phyloP scores from a whole-genome alignment of 257 asterid species.

The Echium plantagineum region DNA sequence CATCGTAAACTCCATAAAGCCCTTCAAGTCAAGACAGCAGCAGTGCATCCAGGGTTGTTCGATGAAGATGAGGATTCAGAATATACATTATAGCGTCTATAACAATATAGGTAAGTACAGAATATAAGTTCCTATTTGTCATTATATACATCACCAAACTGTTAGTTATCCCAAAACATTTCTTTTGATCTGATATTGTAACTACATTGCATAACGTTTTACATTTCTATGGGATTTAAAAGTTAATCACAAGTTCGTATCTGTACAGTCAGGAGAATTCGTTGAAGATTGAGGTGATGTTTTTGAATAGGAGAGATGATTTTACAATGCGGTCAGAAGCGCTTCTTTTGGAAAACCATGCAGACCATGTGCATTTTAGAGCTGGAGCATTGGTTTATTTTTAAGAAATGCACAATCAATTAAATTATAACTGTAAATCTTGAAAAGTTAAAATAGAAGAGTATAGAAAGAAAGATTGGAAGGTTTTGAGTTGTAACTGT shows the following conservation, averaged over 20 bases:
- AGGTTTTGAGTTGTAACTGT: background rate
- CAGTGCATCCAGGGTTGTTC: constrained; percentile 50
- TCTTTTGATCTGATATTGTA: too few relatives aligned
- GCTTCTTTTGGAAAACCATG: background rate
- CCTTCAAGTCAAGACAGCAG: constrained; percentile 51
- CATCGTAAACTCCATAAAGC: constrained; percentile 75
- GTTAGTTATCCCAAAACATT: too few relatives aligned
- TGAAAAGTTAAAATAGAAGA: background rate
- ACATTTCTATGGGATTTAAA: too few relatives aligned
- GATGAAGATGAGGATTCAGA: constrained; percentile 22
- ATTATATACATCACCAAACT: too few relatives aligned
- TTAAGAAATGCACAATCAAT: background rate
- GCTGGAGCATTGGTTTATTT: constrained; percentile 2
- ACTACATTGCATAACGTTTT: too few relatives aligned
- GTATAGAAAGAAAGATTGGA: background rate
- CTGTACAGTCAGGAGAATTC: too few relatives aligned
- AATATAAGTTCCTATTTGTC: too few relatives aligned
- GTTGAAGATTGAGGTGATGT: background rate
- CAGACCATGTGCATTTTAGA: constrained; percentile 2
- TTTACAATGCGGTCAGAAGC: background rate
- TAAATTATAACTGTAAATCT: background rate
- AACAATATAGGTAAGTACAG: too few relatives aligned
- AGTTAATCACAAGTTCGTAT: too few relatives aligned
- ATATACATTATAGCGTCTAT: background rate
- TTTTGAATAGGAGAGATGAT: background rate